A percentile compares a stretch with the other conserved stretches of the same genome.
Conservation (phyloP, 495 filamentous ascomycete genomes). For the Schizothecium vesticola region DNA sequence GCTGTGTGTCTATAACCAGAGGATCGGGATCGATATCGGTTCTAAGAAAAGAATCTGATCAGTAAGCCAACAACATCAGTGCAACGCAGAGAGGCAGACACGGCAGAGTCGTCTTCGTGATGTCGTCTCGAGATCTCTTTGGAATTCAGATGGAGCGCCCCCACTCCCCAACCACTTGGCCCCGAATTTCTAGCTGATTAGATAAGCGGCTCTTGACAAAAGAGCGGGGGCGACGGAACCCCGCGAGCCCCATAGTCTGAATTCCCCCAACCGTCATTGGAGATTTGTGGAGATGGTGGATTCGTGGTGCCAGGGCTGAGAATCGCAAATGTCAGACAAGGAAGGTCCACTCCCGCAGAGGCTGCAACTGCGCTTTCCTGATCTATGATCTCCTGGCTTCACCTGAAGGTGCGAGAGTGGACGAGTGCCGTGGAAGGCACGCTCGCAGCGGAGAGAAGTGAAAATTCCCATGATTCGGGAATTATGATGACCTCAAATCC, state of each 20-base stretch:
- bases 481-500: neutral
- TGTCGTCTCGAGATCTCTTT: too few species aligned
- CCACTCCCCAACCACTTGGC: neutral
- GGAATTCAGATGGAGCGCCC: neutral
- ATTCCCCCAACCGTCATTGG: neutral
- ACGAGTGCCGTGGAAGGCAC: neutral
- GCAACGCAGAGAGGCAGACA: neutral
- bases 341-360: neutral
- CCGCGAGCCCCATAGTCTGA: neutral
- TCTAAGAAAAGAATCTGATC: neutral
- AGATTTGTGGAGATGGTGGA: neutral
- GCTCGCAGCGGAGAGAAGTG: neutral
- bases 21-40: neutral
- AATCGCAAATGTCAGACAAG: neutral
- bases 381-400: neutral
- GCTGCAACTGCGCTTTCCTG: too few species aligned
- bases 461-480: neutral
- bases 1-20: neutral
- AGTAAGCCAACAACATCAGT: neutral
- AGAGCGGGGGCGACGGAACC: neutral
- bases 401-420: neutral
- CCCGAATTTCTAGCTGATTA: neutral
- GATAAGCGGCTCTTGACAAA: neutral
- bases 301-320: neutral
- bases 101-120: neutral